Evolutionary conservation across 169 alveolate species (phyloP).

Genomic region (Eimeria maxima): DNA sequence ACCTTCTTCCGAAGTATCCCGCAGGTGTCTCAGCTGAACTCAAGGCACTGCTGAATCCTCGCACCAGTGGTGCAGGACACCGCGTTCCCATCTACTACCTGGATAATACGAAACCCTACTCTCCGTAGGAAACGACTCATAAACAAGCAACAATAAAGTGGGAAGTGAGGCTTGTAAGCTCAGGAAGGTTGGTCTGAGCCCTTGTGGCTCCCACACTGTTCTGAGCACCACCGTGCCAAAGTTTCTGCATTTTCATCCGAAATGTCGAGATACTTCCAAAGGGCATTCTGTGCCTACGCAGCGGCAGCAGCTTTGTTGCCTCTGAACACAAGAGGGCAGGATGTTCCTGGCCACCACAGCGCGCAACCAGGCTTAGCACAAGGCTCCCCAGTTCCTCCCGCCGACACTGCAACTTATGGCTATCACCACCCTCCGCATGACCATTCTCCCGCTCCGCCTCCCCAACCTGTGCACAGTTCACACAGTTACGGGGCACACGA

Average conservation of each 20-base stretch:
- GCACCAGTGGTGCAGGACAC: neutral
- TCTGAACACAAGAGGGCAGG: slow-evolving; percentile 51
- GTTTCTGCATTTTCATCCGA: neutral
- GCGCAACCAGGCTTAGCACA: slow-evolving; percentile 53
- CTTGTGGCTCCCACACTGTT: neutral
- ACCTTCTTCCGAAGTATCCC: neutral
- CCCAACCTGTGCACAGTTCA: slow-evolving; percentile 60
- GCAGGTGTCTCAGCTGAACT: neutral
- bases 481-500: slow-evolving; percentile 81
- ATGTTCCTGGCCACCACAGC: slow-evolving; percentile 54
- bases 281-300: slow-evolving; percentile 67
- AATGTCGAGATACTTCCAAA: slow-evolving; percentile 43
- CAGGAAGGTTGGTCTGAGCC: neutral
- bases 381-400: slow-evolving; percentile 20
- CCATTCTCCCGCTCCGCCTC: slow-evolving; percentile 27
- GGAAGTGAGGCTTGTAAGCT: neutral
- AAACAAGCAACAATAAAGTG: neutral
- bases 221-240: neutral
- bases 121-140: neutral
- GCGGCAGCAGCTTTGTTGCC: slow-evolving; percentile 63
- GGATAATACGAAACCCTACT: neutral
- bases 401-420: slow-evolving; percentile 63
- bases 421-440: slow-evolving; percentile 46
- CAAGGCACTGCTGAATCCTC: neutral
- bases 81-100: neutral